These are phyloP conservation scores for Cercospora sesami DNA, from an alignment of 2,329 filamentous ascomycete genomes.

Conservation along the genomic window DNA sequence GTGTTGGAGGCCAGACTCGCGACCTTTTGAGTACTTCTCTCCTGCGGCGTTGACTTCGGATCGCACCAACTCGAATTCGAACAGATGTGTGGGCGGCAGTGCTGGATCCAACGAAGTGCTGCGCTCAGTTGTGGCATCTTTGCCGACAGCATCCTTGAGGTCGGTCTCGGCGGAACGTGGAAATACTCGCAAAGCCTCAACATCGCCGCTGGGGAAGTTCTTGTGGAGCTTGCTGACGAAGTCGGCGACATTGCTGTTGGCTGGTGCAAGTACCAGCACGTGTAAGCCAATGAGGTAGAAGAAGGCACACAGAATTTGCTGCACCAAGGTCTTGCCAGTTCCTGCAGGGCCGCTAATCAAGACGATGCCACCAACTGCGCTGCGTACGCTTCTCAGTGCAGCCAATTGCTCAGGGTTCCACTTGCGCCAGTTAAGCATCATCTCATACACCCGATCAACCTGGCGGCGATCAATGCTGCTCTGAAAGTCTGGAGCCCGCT, in stretches of 20 bases:
- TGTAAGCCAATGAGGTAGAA: constrained; percentile 25
- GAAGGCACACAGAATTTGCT: constrained; percentile 24
- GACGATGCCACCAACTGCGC: constrained; percentile 20
- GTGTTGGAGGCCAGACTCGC: constrained; percentile 18
- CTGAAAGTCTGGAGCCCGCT: not conserved
- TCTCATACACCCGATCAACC: constrained; percentile 18
- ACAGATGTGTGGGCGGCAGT: constrained; percentile 6
- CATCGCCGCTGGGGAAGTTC: constrained; percentile 18
- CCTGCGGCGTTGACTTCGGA: constrained; percentile 15
- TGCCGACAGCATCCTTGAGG: constrained; percentile 11
- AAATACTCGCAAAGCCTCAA: constrained; percentile 22
- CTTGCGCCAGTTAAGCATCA: constrained; percentile 18
- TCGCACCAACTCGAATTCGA: constrained; percentile 25
- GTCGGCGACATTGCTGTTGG: constrained; percentile 27
- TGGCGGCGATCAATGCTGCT: not conserved
- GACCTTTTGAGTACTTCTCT: constrained; percentile 18
- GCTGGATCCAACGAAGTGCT: not conserved
- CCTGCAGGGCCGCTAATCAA: constrained; percentile 26
- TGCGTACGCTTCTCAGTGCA: constrained; percentile 21
- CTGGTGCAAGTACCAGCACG: constrained; percentile 24
- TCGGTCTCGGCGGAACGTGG: constrained; percentile 18
- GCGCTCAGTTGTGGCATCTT: not conserved
- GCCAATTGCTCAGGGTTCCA: constrained; percentile 27
- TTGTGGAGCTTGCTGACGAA: constrained; percentile 25
- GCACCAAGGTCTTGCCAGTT: constrained; percentile 22